Conservation (phyloP, 441 rosid species). For the Pelargonium fulgidum region DNA sequence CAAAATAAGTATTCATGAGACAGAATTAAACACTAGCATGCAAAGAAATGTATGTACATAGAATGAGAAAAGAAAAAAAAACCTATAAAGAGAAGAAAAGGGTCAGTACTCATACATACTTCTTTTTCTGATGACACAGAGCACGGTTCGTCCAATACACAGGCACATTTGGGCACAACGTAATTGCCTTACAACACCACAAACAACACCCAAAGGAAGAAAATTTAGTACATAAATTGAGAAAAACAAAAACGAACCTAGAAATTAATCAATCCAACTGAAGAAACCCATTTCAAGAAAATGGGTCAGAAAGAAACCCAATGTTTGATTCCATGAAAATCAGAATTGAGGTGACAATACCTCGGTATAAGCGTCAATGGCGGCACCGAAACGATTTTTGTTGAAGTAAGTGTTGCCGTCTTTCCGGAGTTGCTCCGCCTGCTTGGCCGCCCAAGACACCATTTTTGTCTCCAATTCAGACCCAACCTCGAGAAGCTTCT, state of each 20-base stretch:
- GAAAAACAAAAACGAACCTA: neutral
- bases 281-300: slow-evolving; percentile 8
- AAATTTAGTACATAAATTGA: neutral
- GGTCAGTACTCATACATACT: slow-evolving; percentile 42
- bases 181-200: slow-evolving; percentile 49
- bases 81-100: neutral
- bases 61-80: neutral
- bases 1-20: neutral
- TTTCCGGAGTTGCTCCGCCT: slow-evolving; percentile 61
- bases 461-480: slow-evolving; percentile 10
- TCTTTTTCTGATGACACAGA: slow-evolving; percentile 70
- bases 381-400: slow-evolving; percentile 76
- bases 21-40: neutral
- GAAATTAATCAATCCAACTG: neutral
- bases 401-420: slow-evolving; percentile 59
- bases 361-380: slow-evolving; percentile 93
- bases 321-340: neutral
- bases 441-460: slow-evolving; percentile 46
- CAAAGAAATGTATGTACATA: neutral
- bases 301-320: too few relatives aligned
- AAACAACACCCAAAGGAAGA: neutral
- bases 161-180: slow-evolving; percentile 74
- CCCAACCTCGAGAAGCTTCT: neutral
- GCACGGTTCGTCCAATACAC: slow-evolving; percentile 93
- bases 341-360: slow-evolving; percentile 22